Base-by-base conservation (phyloP, 2,329 filamentous ascomycete genomes). In the Delphinella strobiligena region DNA sequence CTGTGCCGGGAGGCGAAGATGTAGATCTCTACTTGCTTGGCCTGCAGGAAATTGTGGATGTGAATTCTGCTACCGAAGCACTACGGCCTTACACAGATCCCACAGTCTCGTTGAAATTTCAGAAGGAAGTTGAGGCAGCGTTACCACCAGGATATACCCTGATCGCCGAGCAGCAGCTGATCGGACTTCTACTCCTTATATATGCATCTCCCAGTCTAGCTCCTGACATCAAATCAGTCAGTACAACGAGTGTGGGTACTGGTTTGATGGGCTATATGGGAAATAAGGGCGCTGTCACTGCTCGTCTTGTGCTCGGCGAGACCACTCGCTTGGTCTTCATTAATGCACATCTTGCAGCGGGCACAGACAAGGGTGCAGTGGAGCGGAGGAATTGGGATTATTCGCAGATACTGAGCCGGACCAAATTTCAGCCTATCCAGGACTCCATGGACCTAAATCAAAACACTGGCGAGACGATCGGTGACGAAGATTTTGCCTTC, bases 311-410 rank as follows among this genome's bases (percentile, higher is more conserved):
- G 1, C 64, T 98, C 1, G 91, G 89, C 2, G 91, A 95, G 58
- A 87, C 87, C 0, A 95, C 91, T 0, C 74, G 82, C 19, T 64
- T 98, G 40, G 80, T 91, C 17, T 95, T 98, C 57, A 69, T 95
- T 48, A 94, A 98, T 59, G 85, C 77, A 41, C 91, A 98, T 62
- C 69, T 98, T 17, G 82, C 88, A 46, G 93, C 89, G 38, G 91
- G 91, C 19, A 75, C 78, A 5, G 86, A 93, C 50, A 77, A 82
- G 46, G 67, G 73, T 17, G 75, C 84, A 40, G 60, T 94, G 16
- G 87, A 95, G 18, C 72, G 89, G 17, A 74, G 91, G 34, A 89
- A 88, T 49, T 95, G 87, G 87, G 91, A 98, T 56, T 80, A 81
- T 9, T 69, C 71, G 3, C 87, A 95, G 53, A 83, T 98, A 43